A percentile compares a stretch with the other conserved stretches of the same genome.
Evolutionary conservation across 345 rosid genomes (phyloP).

Genomic region (Brassica napus): DNA sequence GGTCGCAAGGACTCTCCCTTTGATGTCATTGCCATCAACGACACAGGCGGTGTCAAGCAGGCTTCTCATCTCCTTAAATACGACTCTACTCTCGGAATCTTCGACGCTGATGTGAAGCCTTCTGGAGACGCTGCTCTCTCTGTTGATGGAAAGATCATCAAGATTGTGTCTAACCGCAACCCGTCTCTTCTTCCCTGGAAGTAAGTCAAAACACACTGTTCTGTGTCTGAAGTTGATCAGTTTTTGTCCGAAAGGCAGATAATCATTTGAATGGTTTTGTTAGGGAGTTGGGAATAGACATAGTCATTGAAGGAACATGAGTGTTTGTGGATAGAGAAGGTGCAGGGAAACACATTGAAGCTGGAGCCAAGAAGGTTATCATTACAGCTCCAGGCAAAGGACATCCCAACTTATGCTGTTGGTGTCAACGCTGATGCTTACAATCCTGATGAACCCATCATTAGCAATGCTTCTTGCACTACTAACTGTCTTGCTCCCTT

Average conservation of each 20-base stretch:
- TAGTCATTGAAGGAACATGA: slow-evolving; percentile 94
- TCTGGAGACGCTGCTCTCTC: slow-evolving; percentile 70
- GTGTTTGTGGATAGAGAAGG: slow-evolving; percentile 94
- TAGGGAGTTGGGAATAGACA: slow-evolving; percentile 80
- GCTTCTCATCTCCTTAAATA: slow-evolving; percentile 97
- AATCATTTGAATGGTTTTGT: background rate
- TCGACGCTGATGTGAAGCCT: slow-evolving; percentile 88
- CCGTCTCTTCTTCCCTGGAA: slow-evolving; percentile 79
- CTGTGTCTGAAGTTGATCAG: background rate
- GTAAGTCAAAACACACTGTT: slow-evolving; percentile 52
- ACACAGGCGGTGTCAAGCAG: slow-evolving; percentile 92
- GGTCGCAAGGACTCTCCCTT: slow-evolving; percentile 90
- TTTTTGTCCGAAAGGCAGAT: background rate
- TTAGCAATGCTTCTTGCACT: slow-evolving; percentile 98
- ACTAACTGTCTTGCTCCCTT: slow-evolving; percentile 98
- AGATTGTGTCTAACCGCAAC: slow-evolving; percentile 81
- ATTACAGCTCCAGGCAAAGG: slow-evolving; percentile 98
- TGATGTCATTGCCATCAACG: slow-evolving; percentile 80
- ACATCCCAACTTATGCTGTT: slow-evolving; percentile 90
- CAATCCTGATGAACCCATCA: slow-evolving; percentile 69
- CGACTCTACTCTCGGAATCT: slow-evolving; percentile 90
- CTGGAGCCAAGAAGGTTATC: slow-evolving; percentile 94
- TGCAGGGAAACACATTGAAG: slow-evolving; percentile 90
- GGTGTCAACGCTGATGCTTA: slow-evolving; percentile 88
- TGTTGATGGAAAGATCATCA: slow-evolving; percentile 90